These are phyloP conservation scores for Ormosia semicastrata DNA, from an alignment of 306 rosid genomes.

Conservation along the genomic window DNA sequence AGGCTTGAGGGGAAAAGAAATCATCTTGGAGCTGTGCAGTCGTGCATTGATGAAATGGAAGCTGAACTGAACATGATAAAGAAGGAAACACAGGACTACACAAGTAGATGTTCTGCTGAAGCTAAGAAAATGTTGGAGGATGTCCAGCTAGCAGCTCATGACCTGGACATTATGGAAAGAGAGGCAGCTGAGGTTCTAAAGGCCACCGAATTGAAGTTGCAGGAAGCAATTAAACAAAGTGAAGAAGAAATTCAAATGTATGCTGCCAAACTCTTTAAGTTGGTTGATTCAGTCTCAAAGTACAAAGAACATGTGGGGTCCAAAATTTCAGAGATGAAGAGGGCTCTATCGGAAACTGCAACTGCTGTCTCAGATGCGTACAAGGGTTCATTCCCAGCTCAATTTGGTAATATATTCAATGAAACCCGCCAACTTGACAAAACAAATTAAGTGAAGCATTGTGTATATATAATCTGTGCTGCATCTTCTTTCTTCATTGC, in stretches of 20 bases:
- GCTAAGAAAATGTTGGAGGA: slow-evolving; percentile 60
- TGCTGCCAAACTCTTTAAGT: slow-evolving; percentile 47
- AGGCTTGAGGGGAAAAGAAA: slow-evolving; percentile 65
- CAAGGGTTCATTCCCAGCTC: slow-evolving; percentile 41
- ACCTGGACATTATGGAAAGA: slow-evolving; percentile 58
- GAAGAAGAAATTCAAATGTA: slow-evolving; percentile 60
- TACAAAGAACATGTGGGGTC: slow-evolving; percentile 57
- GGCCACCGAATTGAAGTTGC: slow-evolving; percentile 68
- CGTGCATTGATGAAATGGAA: slow-evolving; percentile 51
- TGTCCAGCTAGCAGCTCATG: slow-evolving; percentile 48
- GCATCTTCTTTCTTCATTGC: too few species aligned
- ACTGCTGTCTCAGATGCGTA: slow-evolving; percentile 48
- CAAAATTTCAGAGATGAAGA: slow-evolving; percentile 59
- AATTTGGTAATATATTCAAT: slow-evolving; percentile 18
- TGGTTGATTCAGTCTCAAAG: slow-evolving; percentile 59
- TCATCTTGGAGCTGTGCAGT: slow-evolving; percentile 47
- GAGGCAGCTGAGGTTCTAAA: slow-evolving; percentile 70
- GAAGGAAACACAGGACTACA: slow-evolving; percentile 62
- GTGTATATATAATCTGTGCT: background rate
- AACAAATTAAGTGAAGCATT: background rate
- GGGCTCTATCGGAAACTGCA: slow-evolving; percentile 57
- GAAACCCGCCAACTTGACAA: slow-evolving; percentile 6
- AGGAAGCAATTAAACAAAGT: slow-evolving; percentile 53
- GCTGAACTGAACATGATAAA: slow-evolving; percentile 43
- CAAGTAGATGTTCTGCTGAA: slow-evolving; percentile 48